Base-by-base conservation (phyloP, 768 basidiomycete genomes). In the Termitomyces sp. region DNA sequence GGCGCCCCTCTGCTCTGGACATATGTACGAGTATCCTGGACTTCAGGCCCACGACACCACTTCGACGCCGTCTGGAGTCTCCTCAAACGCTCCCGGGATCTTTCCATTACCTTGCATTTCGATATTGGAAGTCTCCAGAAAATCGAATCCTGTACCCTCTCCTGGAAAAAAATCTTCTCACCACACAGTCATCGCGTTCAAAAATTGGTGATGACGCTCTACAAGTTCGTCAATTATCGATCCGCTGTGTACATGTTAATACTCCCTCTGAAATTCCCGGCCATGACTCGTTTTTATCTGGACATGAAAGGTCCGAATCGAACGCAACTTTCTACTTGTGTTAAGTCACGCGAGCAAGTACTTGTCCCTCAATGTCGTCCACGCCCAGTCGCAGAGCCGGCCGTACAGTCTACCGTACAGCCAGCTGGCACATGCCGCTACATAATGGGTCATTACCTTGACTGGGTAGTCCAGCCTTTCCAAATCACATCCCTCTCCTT, bases 1-100 rank as follows among this genome's bases (percentile, higher is more conserved):
- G 53, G 54, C 18, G 64, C 66, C 1, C 64, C 66, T 22, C 35
- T 67, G 22, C 48, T 67, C 13, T 67, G 66, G 66, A 65, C 60
- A n/a, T 62, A 67, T 40, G 35, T 67, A 36, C 57, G 42, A n/a
- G 48, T 67, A 46, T 50, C 57, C 3, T 58, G 64, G 58, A 61
- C 57, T 24, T 35, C 38, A 24, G 50, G 55, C 9, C 60, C 51
- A 13, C 42, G 22, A 38, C 35, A 61, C n/a, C 62, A 63, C 36
- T 50, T 52, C 32, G 16, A 38, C 4, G 58, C 50, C 22, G 33
- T 67, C 36, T 44, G 54, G 7, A 62, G 40, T n/a, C 57, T 65
- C 33, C 62, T 67, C 38, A 9, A 24, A 33, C 66, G 66, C 22
- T 67, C 66, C 4, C 49, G 55, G 6, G 4, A 49, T 36, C 62